Conservation (phyloP, 2,329 filamentous ascomycete species). For the Neurospora sp. region DNA sequence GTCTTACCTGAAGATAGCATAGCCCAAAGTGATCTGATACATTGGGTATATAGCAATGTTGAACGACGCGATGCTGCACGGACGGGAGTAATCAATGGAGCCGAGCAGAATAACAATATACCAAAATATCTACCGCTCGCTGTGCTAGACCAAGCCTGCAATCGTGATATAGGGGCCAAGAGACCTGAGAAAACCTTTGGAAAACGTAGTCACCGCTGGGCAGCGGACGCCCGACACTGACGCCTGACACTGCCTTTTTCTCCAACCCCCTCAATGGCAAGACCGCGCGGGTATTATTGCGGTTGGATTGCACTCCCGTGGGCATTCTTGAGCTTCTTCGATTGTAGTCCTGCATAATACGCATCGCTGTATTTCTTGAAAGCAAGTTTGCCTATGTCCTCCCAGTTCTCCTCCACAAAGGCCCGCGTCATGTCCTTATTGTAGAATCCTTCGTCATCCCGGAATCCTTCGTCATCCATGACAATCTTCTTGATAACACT, state of each 20-base stretch:
- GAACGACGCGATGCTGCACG: background rate
- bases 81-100: background rate
- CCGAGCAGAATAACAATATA: background rate
- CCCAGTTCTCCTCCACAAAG: constrained; percentile 33
- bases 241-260: background rate
- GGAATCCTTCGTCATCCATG: constrained; percentile 28
- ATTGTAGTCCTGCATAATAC: constrained; percentile 6
- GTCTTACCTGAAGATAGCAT: background rate
- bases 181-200: background rate
- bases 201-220: background rate
- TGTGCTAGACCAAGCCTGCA: background rate
- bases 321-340: constrained; percentile 3
- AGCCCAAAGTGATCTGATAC: background rate
- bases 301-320: background rate
- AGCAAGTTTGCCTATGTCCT: constrained; percentile 21
- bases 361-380: constrained; percentile 13
- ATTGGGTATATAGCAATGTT: background rate
- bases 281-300: background rate
- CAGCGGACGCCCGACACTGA: background rate
- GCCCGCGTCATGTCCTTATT: constrained; percentile 28
- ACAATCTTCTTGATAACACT: constrained; percentile 41
- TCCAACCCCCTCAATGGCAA: background rate
- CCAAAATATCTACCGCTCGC: background rate
- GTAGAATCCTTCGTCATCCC: constrained; percentile 31
- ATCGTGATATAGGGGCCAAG: background rate